Evolutionary conservation across 257 asterid species (phyloP).

Genomic region (Verbascum thapsus): DNA sequence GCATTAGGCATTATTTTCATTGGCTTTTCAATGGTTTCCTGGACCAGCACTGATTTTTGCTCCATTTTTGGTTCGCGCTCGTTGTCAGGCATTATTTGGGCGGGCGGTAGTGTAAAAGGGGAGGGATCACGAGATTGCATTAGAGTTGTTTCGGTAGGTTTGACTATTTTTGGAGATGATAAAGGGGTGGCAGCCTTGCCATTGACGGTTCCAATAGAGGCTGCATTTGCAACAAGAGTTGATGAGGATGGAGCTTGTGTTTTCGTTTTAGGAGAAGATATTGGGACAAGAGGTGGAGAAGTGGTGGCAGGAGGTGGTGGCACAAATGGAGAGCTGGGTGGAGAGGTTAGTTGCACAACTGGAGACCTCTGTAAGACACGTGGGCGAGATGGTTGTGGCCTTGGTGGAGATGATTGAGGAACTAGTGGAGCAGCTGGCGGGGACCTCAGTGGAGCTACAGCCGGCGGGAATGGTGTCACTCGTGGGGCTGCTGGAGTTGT

Average conservation of each 20-base stretch:
- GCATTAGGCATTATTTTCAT: background rate
- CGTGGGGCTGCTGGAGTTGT: background rate
- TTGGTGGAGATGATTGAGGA: conserved; percentile 2
- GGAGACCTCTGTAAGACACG: conserved; percentile 4
- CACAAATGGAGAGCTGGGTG: background rate
- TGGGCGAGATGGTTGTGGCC: conserved; percentile 5
- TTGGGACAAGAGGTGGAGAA: conserved; percentile 15
- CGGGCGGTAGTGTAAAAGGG: conserved; percentile 44
- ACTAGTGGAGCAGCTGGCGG: conserved; percentile 17
- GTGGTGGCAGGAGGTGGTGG: conserved; percentile 31
- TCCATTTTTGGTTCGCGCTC: conserved; percentile 35
- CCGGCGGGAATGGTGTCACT: conserved; percentile 2
- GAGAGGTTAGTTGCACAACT: background rate
- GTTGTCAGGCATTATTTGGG: conserved; percentile 31
- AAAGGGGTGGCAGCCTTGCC: conserved; percentile 30
- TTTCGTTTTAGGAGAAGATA: conserved; percentile 33
- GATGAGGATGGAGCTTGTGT: too few relatives aligned
- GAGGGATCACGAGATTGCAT: conserved; percentile 47
- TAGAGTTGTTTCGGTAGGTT: too few relatives aligned
- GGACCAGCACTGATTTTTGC: conserved; percentile 40
- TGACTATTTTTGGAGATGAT: conserved; percentile 25
- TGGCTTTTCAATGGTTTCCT: conserved; percentile 33
- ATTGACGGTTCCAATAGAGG: conserved; percentile 3
- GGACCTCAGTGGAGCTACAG: conserved; percentile 27
- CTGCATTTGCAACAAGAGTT: conserved; percentile 22